Base-by-base conservation (phyloP, 257 asterid species). In the Solanum clarkiae region DNA sequence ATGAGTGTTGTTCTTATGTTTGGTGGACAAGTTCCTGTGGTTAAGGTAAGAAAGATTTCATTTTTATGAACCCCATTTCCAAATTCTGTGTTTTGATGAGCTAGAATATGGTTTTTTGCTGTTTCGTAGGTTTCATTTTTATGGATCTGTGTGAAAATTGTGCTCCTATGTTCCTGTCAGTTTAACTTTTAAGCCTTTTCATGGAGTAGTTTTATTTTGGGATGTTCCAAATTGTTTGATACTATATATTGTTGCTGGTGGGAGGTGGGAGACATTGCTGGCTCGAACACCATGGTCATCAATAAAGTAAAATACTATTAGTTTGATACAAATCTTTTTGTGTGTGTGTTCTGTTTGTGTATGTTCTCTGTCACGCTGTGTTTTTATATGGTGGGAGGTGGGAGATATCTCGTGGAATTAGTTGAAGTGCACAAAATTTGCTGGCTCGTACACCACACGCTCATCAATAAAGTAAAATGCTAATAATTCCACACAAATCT, bases 1-100 rank as follows among this genome's bases (percentile, higher is more conserved):
- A 94, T 94, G 98, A 86, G 97, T 29, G 97, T 91, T 65, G 98
- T 94, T 86, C 95, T 94, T 83, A 90, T 93, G 65, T 94, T 94
- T 81, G 98, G 98, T 63, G 98, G 97, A 16, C 96, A 94, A 80
- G 88, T 94, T 92, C 98, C 98, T 56, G 94, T 94, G 0, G 84
- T 94, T 60, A 94, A 94, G 98, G 98, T 94, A 87, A n/a, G 22
- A 12, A 57, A 79, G 4, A 60, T 74, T 44, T n/a, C 26, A 72
- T 11, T 56, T 84, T 47, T 55, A 11, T 42, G 68, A 22, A 18
- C 15, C 51, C 20, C 63, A 29, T 60, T 18, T 15, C 3, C 20
- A 16, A 55, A 24, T 71, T 71, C 10, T 44, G 55, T 71, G 18
- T 71, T 71, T 71, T 42, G 11, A 45, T 82, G 44, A 22, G 66